Evolutionary conservation across 768 basidiomycete genomes (phyloP), one percentile per base, ranked within the genome.

Genomic region (Russula brevipes): DNA sequence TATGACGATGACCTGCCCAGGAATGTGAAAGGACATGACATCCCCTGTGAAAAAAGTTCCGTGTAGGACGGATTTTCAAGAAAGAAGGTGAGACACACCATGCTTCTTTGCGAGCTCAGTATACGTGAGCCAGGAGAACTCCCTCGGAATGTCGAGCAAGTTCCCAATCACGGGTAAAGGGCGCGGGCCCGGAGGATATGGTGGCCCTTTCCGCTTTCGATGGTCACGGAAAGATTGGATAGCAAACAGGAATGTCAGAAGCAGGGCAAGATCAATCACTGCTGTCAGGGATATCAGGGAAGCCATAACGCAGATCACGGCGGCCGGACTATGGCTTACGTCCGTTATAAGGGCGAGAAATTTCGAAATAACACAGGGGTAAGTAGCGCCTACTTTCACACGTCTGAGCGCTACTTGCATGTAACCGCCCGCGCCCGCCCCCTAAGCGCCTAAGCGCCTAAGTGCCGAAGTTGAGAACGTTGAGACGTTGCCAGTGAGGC

Each of bases 1-100:
- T 59, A 86, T 72, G 54, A 85, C 66, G 70, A 82, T 76, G 10
- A 78, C 76, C 57, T 78, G 79, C 30, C 79, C 77, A 24, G 85
- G 70, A 36, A 82, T 60, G 44, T 71, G 70, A 44, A 78, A 60
- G 60, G 46, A 42, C n/a, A 64, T 9, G 17, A 33, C 33, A 12
- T 58, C 16, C 35, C 30, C 59, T 49, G 12, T 45, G 10, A 7
- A 3, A n/a, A 11, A 3, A 33, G 7, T 5, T 5, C 30, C 2
- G 24, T 41, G 35, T 9, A 24, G 39, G 1, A 36, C 24, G 45
- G 9, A n/a, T 31, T 2, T 31, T 16, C 11, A 10, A 58, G 8
- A 2, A 17, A 9, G 16, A 14, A 24, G 6, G 31, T 7, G 16
- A 11, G 11, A 42, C 47, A 6, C n/a, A 61, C 61, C 55, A 47